Conservation (phyloP, 768 basidiomycete genomes). For the Pisolithus tinctorius region DNA sequence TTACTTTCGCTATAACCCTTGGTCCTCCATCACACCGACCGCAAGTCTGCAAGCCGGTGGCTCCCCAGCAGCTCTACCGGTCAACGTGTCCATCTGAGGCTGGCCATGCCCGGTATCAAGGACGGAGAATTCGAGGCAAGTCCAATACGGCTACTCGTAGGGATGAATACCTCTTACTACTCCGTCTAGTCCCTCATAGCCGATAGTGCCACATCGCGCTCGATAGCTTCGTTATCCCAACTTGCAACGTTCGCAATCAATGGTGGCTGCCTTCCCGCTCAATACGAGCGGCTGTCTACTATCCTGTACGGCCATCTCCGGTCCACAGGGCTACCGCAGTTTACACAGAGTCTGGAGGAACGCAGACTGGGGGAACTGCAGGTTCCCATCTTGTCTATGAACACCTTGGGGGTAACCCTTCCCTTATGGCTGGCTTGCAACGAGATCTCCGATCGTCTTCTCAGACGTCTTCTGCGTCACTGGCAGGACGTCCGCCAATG, state of each 20-base stretch:
- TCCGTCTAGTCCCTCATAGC: too few species aligned
- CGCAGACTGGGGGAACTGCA: conserved; percentile 5
- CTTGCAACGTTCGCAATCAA: conserved; percentile 11
- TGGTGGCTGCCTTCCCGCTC: conserved; percentile 10
- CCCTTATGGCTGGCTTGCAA: conserved; percentile 17
- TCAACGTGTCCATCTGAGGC: too few species aligned
- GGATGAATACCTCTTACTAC: too few species aligned
- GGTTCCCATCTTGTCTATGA: conserved; percentile 10
- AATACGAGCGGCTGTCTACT: conserved; percentile 18
- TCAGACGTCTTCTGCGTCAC: conserved; percentile 8
- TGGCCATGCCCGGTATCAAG: too few species aligned
- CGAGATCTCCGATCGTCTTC: conserved; percentile 10
- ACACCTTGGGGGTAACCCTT: conserved; percentile 16
- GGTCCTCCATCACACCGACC: too few species aligned
- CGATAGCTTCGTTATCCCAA: neutral
- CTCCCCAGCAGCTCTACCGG: too few species aligned
- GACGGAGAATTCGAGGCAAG: too few species aligned
- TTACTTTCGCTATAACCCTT: too few species aligned
- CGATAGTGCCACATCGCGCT: too few species aligned
- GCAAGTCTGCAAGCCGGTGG: too few species aligned
- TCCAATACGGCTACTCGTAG: too few species aligned
- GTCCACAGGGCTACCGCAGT: conserved; percentile 12
- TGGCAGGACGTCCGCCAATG: conserved; percentile 23
- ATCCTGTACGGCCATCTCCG: conserved; percentile 17
- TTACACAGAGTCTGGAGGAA: neutral